Evolutionary conservation across 2,329 filamentous ascomycete genomes (phyloP).

Genomic region (Aschersonia sp.): DNA sequence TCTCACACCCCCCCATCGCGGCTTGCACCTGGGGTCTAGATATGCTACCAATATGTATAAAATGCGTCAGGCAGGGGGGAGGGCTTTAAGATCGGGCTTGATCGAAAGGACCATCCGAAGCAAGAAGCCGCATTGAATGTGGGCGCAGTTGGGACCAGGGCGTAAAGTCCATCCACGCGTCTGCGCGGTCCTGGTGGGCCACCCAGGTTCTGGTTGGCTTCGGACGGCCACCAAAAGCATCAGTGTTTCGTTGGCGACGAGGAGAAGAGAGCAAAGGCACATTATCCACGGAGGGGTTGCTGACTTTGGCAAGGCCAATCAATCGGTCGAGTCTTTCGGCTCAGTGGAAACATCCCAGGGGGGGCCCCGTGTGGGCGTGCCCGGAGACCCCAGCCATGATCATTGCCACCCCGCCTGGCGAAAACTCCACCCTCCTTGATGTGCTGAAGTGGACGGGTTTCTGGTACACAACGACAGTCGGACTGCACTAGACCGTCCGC

Average conservation of each 20-base stretch:
- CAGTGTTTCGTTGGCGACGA: too few relatives aligned
- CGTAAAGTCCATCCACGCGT: too few relatives aligned
- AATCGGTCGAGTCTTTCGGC: background rate
- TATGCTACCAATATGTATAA: background rate
- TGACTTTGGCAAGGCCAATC: background rate
- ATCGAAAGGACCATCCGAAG: background rate
- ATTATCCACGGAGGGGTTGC: too few relatives aligned
- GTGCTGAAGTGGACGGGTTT: too few relatives aligned
- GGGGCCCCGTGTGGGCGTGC: background rate
- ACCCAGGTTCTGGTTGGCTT: too few relatives aligned
- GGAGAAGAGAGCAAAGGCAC: too few relatives aligned
- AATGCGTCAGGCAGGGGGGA: background rate
- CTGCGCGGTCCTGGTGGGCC: too few relatives aligned
- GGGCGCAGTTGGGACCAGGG: background rate
- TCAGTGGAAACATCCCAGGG: background rate
- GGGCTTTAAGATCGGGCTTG: background rate
- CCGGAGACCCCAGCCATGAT: background rate
- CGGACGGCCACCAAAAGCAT: too few relatives aligned
- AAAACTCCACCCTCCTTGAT: background rate
- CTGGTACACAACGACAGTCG: too few relatives aligned
- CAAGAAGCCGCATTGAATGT: background rate
- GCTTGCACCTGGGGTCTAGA: background rate
- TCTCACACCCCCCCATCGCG: background rate
- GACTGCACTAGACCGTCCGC: too few relatives aligned
- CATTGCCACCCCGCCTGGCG: background rate